A percentile compares a stretch with the other conserved stretches of the same genome.
These are phyloP conservation scores for Yueomyces sinensis DNA, from an alignment of 805 yeast genomes.

Conservation along the genomic window DNA sequence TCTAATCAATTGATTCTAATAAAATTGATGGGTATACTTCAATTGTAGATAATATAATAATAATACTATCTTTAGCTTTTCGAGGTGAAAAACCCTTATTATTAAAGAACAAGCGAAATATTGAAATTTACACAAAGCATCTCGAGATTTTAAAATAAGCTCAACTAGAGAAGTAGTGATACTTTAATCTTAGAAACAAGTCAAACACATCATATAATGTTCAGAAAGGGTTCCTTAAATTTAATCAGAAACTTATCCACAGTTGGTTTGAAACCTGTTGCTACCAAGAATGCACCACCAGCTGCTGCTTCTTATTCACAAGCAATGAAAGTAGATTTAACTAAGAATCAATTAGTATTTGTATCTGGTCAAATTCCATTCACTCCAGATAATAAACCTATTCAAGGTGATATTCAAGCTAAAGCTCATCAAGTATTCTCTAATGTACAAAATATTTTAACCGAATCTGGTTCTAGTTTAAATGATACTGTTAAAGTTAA, in stretches of 20 bases:
- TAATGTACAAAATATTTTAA: slow-evolving; percentile 59
- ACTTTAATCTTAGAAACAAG: too few species aligned
- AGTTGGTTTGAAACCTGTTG: slow-evolving; percentile 30
- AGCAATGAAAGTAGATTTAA: slow-evolving; percentile 58
- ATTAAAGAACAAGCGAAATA: too few species aligned
- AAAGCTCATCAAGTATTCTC: slow-evolving; percentile 64
- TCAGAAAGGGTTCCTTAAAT: too few species aligned
- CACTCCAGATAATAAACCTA: slow-evolving; percentile 69
- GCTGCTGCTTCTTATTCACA: slow-evolving; percentile 97
- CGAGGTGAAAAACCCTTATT: too few species aligned
- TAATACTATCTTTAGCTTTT: too few species aligned
- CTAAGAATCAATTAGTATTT: slow-evolving; percentile 58
- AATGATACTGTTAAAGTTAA: slow-evolving; percentile 77
- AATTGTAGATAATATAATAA: too few species aligned
- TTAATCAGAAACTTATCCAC: not conserved
- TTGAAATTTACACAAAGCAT: too few species aligned
- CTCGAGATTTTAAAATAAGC: too few species aligned
- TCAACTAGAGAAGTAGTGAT: too few species aligned
- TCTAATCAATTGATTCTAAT: too few species aligned
- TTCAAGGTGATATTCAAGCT: slow-evolving; percentile 63
- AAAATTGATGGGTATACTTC: too few species aligned
- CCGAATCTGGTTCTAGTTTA: slow-evolving; percentile 74
- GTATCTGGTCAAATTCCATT: slow-evolving; percentile 93
- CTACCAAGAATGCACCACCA: slow-evolving; percentile 75
- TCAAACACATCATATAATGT: too few species aligned